Conservation (phyloP, 2,329 filamentous ascomycete genomes). For the Beauveria australis region DNA sequence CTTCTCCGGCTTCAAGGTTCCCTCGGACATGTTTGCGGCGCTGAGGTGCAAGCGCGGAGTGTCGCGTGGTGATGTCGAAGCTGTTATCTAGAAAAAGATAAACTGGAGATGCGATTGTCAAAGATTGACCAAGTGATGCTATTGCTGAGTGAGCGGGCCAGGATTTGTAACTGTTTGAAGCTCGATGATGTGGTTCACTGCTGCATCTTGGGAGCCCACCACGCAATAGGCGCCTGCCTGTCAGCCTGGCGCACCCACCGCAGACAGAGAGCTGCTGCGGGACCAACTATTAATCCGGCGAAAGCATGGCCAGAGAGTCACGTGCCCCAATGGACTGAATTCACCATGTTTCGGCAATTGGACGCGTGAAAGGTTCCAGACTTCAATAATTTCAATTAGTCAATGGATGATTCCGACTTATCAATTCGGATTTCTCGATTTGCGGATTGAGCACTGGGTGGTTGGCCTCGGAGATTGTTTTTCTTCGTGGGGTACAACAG, state of each 20-base stretch:
- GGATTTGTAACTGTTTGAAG: conserved; percentile 3
- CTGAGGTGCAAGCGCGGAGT: conserved; percentile 5
- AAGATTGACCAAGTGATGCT: background rate
- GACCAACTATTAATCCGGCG: conserved; percentile 10
- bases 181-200: conserved; percentile 6
- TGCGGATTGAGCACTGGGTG: too few species aligned
- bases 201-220: conserved; percentile 6
- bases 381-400: too few species aligned
- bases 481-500: background rate
- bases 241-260: background rate
- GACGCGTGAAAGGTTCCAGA: background rate
- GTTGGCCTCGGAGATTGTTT: too few species aligned
- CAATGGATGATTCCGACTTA: too few species aligned
- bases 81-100: background rate
- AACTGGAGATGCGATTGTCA: background rate
- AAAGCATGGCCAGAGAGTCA: background rate
- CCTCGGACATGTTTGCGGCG: conserved; percentile 62
- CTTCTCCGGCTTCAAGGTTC: conserved; percentile 87
- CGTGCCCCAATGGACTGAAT: background rate
- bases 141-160: background rate
- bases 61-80: background rate
- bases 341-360: background rate
- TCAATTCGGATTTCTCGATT: too few species aligned
- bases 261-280: background rate
- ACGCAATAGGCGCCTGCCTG: conserved; percentile 11